Evolutionary conservation across 2,329 filamentous ascomycete genomes (phyloP), one percentile per base, ranked within the genome.

Genomic region (Clonostachys rhizophaga): DNA sequence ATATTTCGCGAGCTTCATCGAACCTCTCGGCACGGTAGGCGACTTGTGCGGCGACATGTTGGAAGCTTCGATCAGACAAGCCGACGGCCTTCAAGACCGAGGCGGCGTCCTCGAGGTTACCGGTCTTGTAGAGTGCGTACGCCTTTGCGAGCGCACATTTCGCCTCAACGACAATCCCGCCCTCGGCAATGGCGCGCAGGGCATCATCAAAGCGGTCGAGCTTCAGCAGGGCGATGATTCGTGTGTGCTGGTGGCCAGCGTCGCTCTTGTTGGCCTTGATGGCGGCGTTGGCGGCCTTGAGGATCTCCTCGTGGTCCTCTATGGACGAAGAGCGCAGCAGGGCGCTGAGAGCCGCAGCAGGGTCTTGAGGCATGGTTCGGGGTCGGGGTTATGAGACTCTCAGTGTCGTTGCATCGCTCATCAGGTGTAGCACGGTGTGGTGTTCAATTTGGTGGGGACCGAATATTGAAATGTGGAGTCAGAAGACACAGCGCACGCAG

Each of bases 61-160:
- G 67, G 50, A 69, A 70, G 52, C 62, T 63, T 44, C 66, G 61
- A 51, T 68, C 55, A 5, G 58, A 48, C 20, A 59, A 24, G 8
- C 60, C 58, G 11, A 54, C 54, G 11, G 69, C 54, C 14, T 66
- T 57, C 16, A 78, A 58, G 14, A 69, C 52, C 3, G 60, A 64
- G 24, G 78, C 74, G n/a, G 89, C 88, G 48, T 85, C 83, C 17
- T 76, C 70, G 2, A 89, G 76, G 53, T 83, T 75, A 20, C 87
- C 87, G 1, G 81, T 78, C 70, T 91, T 94, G 70, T 94, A 95
- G 17, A 91, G 75, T n/a, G 87, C 85, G 69, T 95, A 95, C 3
- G 86, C 81, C 61, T 84, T 84, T 64, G 91, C 89, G 40, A 91
- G 73, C 14, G 68, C 59, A 54, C 84, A 88, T 48, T 68, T 67